These are phyloP conservation scores for Hebeloma cylindrosporum DNA, from an alignment of 768 basidiomycete species.

Conservation along the genomic window DNA sequence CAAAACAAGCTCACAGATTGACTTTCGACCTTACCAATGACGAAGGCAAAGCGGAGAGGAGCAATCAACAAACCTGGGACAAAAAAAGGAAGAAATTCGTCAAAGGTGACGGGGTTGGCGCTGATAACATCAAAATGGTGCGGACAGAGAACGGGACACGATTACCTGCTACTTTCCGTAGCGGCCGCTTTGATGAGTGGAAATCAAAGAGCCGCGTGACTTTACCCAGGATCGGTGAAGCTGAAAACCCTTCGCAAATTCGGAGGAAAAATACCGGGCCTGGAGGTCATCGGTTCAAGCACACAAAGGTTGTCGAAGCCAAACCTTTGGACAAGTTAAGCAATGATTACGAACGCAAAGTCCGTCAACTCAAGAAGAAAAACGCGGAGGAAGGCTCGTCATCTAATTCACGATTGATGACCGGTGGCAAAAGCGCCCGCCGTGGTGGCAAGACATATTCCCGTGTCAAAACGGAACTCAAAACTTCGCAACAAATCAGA, in stretches of 20 bases:
- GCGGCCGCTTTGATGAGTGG: slow-evolving; percentile 96
- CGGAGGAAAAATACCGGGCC: slow-evolving; percentile 34
- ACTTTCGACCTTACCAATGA: slow-evolving; percentile 85
- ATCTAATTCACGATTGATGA: slow-evolving; percentile 7
- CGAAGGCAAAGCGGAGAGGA: slow-evolving; percentile 59
- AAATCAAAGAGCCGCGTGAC: slow-evolving; percentile 71
- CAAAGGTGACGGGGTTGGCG: slow-evolving; percentile 78
- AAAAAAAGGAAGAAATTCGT: slow-evolving; percentile 95
- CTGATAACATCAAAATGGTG: slow-evolving; percentile 93
- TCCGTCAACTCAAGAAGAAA: slow-evolving; percentile 60
- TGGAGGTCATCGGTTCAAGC: slow-evolving; percentile 68
- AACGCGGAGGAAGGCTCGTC: slow-evolving; percentile 32
- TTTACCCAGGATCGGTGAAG: slow-evolving; percentile 83
- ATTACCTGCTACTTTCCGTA: slow-evolving; percentile 89
- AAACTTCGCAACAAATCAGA: slow-evolving; percentile 83
- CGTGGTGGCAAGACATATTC: slow-evolving; percentile 60
- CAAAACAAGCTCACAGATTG: slow-evolving; percentile 75
- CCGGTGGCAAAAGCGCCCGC: slow-evolving; percentile 40
- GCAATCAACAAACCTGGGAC: slow-evolving; percentile 80
- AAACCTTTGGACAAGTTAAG: slow-evolving; percentile 79
- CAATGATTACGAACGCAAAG: slow-evolving; percentile 73
- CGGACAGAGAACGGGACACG: slow-evolving; percentile 89
- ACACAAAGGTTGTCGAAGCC: slow-evolving; percentile 59
- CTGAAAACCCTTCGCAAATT: slow-evolving; percentile 48
- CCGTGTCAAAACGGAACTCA: slow-evolving; percentile 79